Evolutionary conservation across 352 stramenopile genomes (phyloP).

Genomic region (Pythium monospermum): DNA sequence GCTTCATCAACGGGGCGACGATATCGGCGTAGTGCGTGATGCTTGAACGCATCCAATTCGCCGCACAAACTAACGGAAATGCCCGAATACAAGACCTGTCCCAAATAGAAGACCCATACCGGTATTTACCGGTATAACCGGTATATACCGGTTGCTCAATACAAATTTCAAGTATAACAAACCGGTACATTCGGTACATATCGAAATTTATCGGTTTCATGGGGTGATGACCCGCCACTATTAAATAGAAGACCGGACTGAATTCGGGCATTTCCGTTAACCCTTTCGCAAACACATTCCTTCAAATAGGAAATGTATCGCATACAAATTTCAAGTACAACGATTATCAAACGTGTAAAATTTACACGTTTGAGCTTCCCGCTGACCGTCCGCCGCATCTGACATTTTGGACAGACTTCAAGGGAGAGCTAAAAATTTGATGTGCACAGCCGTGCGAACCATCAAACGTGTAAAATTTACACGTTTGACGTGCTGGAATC

Average conservation of each 20-base stretch:
- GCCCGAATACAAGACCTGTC: no score
- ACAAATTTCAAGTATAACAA: no score
- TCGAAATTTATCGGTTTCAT: no score
- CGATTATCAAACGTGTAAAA: constrained; percentile 2
- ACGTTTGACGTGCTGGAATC: background rate
- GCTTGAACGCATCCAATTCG: constrained; percentile 16
- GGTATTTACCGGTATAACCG: no score
- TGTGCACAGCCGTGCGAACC: background rate
- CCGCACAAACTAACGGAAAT: constrained; percentile 14
- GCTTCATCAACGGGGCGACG: constrained; percentile 10
- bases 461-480: constrained; percentile 13
- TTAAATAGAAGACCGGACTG: no score
- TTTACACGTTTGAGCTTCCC: constrained; percentile 8
- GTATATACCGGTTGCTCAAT: no score
- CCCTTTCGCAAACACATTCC: constrained; percentile 1
- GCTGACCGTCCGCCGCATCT: background rate
- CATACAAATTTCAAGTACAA: constrained; percentile 6
- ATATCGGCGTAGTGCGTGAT: constrained; percentile 14
- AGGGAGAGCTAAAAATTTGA: constrained; percentile 7
- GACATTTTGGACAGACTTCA: constrained; percentile 6
- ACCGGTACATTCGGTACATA: no score
- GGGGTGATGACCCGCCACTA: no score
- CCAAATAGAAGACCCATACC: no score
- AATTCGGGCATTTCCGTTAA: no score
- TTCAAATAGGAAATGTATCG: background rate